Evolutionary conservation across 805 yeast species (phyloP).

Genomic region (Cyberlindnera xylosilytica): DNA sequence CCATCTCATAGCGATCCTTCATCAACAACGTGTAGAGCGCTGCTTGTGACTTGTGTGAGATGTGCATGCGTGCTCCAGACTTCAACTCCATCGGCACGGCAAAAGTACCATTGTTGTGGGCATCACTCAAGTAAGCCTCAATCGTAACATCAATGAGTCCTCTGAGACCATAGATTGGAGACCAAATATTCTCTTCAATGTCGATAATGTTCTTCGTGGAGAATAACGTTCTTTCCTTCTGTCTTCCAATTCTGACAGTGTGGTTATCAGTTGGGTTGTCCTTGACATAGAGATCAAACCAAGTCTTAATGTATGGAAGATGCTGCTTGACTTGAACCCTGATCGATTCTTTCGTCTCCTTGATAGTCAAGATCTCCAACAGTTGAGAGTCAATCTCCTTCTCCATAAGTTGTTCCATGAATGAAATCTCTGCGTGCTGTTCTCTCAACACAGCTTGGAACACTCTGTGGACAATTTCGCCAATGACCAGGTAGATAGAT

Average conservation of each 20-base stretch:
- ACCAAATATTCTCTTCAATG: constrained; percentile 89
- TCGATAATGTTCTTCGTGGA: constrained; percentile 67
- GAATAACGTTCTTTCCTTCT: constrained; percentile 37
- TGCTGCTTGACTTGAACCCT: constrained; percentile 43
- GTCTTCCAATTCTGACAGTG: constrained; percentile 26
- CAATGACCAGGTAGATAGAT: constrained; percentile 67
- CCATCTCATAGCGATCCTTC: constrained; percentile 74
- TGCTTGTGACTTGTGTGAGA: constrained; percentile 83
- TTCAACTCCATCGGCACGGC: constrained; percentile 86
- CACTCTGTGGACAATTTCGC: constrained; percentile 75
- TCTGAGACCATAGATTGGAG: constrained; percentile 83
- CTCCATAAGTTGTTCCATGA: constrained; percentile 34
- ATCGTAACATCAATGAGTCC: constrained; percentile 90
- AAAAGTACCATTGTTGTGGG: constrained; percentile 36
- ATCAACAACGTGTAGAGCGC: constrained; percentile 75
- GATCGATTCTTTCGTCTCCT: constrained; percentile 44
- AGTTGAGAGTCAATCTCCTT: constrained; percentile 39
- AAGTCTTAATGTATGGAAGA: constrained; percentile 46
- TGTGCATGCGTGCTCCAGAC: constrained; percentile 64
- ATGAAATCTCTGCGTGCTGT: constrained; percentile 27
- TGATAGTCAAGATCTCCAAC: constrained; percentile 54
- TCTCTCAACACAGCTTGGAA: constrained; percentile 51
- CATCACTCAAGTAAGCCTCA: constrained; percentile 47
- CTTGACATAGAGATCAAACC: constrained; percentile 48
- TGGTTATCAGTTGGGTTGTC: constrained; percentile 27